phyloP scores from a whole-genome alignment of 257 asterid genomes.

The Ligustrum vulgare region DNA sequence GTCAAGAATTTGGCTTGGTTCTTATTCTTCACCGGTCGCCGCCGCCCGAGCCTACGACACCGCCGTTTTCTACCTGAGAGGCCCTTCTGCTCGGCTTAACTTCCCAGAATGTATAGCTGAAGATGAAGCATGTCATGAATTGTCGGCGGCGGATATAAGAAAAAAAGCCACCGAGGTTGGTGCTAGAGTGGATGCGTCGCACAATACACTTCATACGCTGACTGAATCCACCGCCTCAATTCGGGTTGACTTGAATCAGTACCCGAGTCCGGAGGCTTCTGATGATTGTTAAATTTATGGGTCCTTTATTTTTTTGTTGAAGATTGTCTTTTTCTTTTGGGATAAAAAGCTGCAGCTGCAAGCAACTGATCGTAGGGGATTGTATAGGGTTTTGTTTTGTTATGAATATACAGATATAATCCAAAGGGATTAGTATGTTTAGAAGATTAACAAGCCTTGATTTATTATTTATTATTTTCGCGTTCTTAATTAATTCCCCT shows the following conservation, averaged over 20 bases:
- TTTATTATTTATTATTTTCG: not conserved
- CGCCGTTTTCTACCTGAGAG: constrained; percentile 74
- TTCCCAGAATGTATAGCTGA: constrained; percentile 62
- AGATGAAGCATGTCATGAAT: constrained; percentile 37
- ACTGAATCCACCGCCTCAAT: constrained; percentile 14
- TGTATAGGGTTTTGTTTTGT: not conserved
- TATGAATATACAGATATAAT: constrained; percentile 25
- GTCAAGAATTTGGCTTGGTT: constrained; percentile 87
- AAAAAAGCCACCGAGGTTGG: constrained; percentile 88
- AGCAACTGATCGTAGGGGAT: not conserved
- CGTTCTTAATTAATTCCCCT: not conserved
- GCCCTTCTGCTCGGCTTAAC: constrained; percentile 81
- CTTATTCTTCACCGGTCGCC: constrained; percentile 80
- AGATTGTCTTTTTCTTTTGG: not conserved
- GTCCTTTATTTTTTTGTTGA: not conserved
- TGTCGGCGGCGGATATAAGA: constrained; percentile 73
- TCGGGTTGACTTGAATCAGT: constrained; percentile 74
- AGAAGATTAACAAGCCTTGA: not conserved
- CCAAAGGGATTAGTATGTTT: constrained; percentile 21
- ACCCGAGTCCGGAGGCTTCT: constrained; percentile 67
- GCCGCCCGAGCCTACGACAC: constrained; percentile 95
- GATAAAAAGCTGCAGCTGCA: not conserved
- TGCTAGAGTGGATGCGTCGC: constrained; percentile 83
- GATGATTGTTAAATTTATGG: constrained; percentile 43
- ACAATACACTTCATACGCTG: constrained; percentile 20